Conservation (phyloP, 2,329 filamentous ascomycete genomes). For the Claviceps pazoutovae region DNA sequence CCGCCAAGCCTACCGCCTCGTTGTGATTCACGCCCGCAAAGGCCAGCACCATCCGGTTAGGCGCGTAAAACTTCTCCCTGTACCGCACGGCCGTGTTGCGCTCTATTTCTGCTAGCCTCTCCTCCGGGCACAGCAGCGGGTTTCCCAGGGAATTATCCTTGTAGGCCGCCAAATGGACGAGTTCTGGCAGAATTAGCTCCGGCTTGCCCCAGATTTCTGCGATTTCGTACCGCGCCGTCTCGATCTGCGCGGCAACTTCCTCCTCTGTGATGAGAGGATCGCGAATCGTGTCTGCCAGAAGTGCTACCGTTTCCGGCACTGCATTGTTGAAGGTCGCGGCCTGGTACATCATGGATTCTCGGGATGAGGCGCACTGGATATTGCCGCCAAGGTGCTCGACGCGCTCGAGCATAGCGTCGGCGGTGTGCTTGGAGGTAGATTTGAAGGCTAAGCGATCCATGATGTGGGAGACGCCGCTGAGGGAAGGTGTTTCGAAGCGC, state of each 20-base stretch:
- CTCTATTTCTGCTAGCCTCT: conserved; percentile 64
- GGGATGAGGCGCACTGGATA: conserved; percentile 89
- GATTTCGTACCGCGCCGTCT: conserved; percentile 91
- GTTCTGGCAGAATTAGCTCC: conserved; percentile 84
- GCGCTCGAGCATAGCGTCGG: conserved; percentile 76
- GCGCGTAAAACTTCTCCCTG: conserved; percentile 68
- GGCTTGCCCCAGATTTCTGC: conserved; percentile 96
- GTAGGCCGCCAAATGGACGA: conserved; percentile 90
- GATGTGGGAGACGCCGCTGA: conserved; percentile 88
- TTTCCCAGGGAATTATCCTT: conserved; percentile 94
- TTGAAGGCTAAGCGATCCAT: conserved; percentile 95
- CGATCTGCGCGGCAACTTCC: conserved; percentile 75
- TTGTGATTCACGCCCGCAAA: conserved; percentile 83
- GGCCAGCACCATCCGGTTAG: conserved; percentile 84
- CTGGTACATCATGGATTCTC: conserved; percentile 98
- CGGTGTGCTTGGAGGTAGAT: conserved; percentile 55
- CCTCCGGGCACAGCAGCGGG: conserved; percentile 78
- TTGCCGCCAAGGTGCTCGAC: conserved; percentile 86
- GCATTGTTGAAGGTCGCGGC: conserved; percentile 93
- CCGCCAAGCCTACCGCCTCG: conserved; percentile 63
- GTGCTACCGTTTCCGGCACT: conserved; percentile 64
- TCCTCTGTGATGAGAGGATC: conserved; percentile 72
- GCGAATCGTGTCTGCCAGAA: conserved; percentile 89
- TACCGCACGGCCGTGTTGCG: conserved; percentile 63
- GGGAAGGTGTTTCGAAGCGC: conserved; percentile 72